Evolutionary conservation across 352 stramenopile genomes (phyloP), one percentile per base, ranked within the genome.

Genomic region (Elongisporangium senticosum): DNA sequence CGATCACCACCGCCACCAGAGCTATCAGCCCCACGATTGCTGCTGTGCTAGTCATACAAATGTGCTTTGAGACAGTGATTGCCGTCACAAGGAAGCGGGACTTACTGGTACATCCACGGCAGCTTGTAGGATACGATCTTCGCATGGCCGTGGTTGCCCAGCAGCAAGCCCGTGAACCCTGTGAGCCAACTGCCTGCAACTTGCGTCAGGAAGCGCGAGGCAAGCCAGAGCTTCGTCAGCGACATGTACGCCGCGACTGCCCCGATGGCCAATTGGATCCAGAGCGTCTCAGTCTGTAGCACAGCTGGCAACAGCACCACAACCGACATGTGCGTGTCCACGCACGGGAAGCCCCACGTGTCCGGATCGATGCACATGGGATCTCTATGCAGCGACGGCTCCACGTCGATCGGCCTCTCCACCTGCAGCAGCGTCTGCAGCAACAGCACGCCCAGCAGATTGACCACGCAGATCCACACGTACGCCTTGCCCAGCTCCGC

Each of bases 251-350:
- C n/a, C 0, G 65, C 51, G 1, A 83, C 47, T 4, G 64, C 20
- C 6, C 54, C 37, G 21, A 69, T 64, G 8, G 49, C 55, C 15
- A 56, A 24, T 53, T 72, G 73, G 0, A 75, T 57, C 40, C 74
- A 21, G 4, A 49, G 48, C 3, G 72, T 76, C 26, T 68, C 24
- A 2, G 67, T 72, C 62, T 89, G 59, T 2, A 84, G 56, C 49
- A 86, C 67, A 1, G 78, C 70, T 4, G 83, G 80, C 8, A 87
- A 56, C 43, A 91, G 61, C 54, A 91, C 75, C 14, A 91, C 80
- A 0, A 91, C 61, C 10, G 75, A 58, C 79, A 93, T 90, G 70
- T 93, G 83, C 24, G 69, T 75, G 68, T 93, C 81, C 4, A 93
- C 68, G 33, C 81, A 93, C 0, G 81, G 79, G 51, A 89, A 89